Conservation (phyloP, 1,284 basidiomycete species). For the Hymenochaete sp. region DNA sequence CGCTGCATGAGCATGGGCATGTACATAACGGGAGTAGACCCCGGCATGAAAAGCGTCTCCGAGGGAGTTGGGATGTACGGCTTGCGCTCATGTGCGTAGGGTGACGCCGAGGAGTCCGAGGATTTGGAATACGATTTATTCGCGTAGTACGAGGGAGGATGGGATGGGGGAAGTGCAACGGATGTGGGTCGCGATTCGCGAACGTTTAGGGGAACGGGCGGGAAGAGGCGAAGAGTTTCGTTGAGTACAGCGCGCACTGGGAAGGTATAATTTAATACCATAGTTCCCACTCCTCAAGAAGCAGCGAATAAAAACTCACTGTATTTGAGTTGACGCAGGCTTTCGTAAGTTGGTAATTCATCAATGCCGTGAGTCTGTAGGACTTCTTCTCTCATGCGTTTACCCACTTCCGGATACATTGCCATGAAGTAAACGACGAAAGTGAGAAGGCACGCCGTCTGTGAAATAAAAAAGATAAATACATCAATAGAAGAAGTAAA, state of each 20-base stretch:
- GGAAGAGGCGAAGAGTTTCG: slow-evolving; percentile 64
- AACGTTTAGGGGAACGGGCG: slow-evolving; percentile 60
- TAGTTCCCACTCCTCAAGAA: slow-evolving; percentile 4
- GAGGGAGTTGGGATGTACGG: slow-evolving; percentile 22
- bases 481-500: background rate
- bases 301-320: slow-evolving; percentile 33
- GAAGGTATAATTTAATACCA: slow-evolving; percentile 5
- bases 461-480: background rate
- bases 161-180: slow-evolving; percentile 44
- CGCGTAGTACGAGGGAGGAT: slow-evolving; percentile 32
- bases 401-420: slow-evolving; percentile 44
- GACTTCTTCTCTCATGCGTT: slow-evolving; percentile 52
- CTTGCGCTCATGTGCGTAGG: slow-evolving; percentile 13
- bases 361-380: slow-evolving; percentile 42
- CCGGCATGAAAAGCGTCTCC: slow-evolving; percentile 51
- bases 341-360: slow-evolving; percentile 42
- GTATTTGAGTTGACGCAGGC: slow-evolving; percentile 51
- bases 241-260: slow-evolving; percentile 65
- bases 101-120: background rate
- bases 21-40: slow-evolving; percentile 46
- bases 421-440: slow-evolving; percentile 60
- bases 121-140: too few species aligned
- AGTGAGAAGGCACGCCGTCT: slow-evolving; percentile 58
- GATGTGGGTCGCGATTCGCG: slow-evolving; percentile 44
- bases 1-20: slow-evolving; percentile 52